Evolutionary conservation across 331 rosid genomes (phyloP), one percentile per base, ranked within the genome.

Genomic region (Quercus lobata): DNA sequence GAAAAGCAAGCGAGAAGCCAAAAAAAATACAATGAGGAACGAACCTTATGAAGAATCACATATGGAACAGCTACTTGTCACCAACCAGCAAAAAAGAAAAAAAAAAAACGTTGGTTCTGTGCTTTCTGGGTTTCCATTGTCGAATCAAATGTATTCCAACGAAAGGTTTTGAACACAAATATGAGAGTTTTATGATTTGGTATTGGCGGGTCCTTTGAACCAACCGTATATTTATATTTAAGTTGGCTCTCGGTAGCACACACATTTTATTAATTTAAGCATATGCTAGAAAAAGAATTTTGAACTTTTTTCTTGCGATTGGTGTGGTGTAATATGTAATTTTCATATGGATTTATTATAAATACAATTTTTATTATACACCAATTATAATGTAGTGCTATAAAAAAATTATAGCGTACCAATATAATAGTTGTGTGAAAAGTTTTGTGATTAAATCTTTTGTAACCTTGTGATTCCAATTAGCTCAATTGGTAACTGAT

Each of bases 31-130:
- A 52, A 18, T 63, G 24, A 22, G 24, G 24, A 22, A 22, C 24
- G 24, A 22, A 22, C 24, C 24, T 22, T 22, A 22, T 22, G 24
- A 22, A 22, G 24, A 22, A 22, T 22, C 24, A 22, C 24, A 22
- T 22, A 22, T 22, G 72, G 72, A 78, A 83, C 81, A 86, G 80
- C 85, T 76, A 81, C 89, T 30, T 77, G 71, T 9, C 86, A 88
- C 91, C 89, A 81, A 88, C 82, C 91, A 57, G 56, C 55, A 72
- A 68, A 35, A 6, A 5, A 61, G 68, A 61, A 35, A 6, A 6
- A 35, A 35, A 37, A 35, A 37, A 80, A 49, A 14, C 24, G 57
- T 41, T 34, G 76, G 69, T 70, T 41, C 57, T n/a, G 29, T n/a
- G 21, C 54, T 77, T 86, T 78, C 81, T 75, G 61, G 73, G 44